These are phyloP conservation scores for Helicocarpus griseus DNA, from an alignment of 2,329 filamentous ascomycete species.

Conservation along the genomic window DNA sequence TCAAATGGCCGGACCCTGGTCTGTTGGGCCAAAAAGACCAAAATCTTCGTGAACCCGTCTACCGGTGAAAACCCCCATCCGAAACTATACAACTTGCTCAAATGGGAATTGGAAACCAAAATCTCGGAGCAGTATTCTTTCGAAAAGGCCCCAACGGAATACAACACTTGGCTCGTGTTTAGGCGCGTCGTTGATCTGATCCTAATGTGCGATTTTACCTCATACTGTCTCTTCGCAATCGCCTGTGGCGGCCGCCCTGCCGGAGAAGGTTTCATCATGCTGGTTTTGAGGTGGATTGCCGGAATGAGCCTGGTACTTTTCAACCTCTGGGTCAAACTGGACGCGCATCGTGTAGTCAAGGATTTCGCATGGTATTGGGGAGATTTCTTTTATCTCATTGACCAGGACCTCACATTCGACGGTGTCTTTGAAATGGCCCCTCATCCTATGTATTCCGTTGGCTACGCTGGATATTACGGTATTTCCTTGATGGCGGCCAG, in stretches of 20 bases:
- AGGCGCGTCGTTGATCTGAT: constrained; percentile 92
- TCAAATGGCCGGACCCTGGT: constrained; percentile 81
- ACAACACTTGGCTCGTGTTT: constrained; percentile 98
- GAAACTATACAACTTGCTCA: constrained; percentile 71
- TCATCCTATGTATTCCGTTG: constrained; percentile 97
- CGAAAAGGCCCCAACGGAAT: constrained; percentile 86
- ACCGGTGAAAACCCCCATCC: constrained; percentile 77
- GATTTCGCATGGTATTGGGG: constrained; percentile 99
- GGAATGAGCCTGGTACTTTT: constrained; percentile 77
- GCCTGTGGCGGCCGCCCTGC: constrained; percentile 69
- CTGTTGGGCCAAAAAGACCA: constrained; percentile 75
- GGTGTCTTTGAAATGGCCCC: constrained; percentile 98
- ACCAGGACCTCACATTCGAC: constrained; percentile 95
- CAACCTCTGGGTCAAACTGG: constrained; percentile 97
- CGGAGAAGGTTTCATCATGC: constrained; percentile 61
- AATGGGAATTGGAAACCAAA: constrained; percentile 86
- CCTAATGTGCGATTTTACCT: constrained; percentile 96
- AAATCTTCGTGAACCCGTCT: constrained; percentile 73
- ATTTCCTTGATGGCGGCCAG: constrained; percentile 97
- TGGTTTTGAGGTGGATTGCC: constrained; percentile 63
- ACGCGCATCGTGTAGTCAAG: constrained; percentile 95
- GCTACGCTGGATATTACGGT: constrained; percentile 95
- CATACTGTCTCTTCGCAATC: constrained; percentile 91
- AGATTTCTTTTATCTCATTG: constrained; percentile 97
- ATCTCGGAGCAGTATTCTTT: constrained; percentile 91